phyloP scores from a whole-genome alignment of 2,329 filamentous ascomycete species.

The Aspergillus sclerotialis region DNA sequence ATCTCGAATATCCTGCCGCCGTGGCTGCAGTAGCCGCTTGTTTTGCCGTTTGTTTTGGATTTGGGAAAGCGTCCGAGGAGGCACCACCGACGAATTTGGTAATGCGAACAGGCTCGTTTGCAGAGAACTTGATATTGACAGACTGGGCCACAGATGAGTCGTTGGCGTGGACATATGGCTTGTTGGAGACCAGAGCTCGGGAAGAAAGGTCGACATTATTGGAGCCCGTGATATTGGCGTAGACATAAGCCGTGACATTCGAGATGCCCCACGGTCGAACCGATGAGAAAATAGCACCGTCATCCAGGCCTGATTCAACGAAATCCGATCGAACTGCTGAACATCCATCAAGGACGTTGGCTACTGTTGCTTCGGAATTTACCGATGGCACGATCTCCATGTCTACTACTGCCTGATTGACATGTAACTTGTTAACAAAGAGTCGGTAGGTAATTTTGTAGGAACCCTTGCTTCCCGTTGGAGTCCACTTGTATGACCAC shows the following conservation, averaged over 20 bases:
- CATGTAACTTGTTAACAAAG: conserved; percentile 56
- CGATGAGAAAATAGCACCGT: conserved; percentile 55
- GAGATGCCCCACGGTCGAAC: conserved; percentile 56
- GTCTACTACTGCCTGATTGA: conserved; percentile 56
- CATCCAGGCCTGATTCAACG: conserved; percentile 49
- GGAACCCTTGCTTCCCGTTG: conserved; percentile 37
- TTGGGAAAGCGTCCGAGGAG: conserved; percentile 59
- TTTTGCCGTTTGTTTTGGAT: conserved; percentile 50
- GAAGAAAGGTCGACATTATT: conserved; percentile 36
- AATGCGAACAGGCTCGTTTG: conserved; percentile 48
- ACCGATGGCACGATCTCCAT: conserved; percentile 51
- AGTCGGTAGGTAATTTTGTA: conserved; percentile 60
- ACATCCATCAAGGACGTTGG: conserved; percentile 62
- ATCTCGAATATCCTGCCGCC: conserved; percentile 47
- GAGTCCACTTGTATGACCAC: conserved; percentile 63
- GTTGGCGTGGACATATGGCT: conserved; percentile 48
- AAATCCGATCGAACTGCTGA: conserved; percentile 60
- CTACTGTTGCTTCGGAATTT: conserved; percentile 51
- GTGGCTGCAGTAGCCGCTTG: conserved; percentile 47
- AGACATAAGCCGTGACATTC: conserved; percentile 57
- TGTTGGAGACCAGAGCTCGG: conserved; percentile 37
- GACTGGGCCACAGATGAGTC: conserved; percentile 60
- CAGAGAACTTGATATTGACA: conserved; percentile 46
- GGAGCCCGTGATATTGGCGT: conserved; percentile 36
- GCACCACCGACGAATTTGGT: conserved; percentile 64